These are phyloP conservation scores for Arthrobotrys musiformis DNA, from an alignment of 2,329 filamentous ascomycete genomes.

Conservation along the genomic window DNA sequence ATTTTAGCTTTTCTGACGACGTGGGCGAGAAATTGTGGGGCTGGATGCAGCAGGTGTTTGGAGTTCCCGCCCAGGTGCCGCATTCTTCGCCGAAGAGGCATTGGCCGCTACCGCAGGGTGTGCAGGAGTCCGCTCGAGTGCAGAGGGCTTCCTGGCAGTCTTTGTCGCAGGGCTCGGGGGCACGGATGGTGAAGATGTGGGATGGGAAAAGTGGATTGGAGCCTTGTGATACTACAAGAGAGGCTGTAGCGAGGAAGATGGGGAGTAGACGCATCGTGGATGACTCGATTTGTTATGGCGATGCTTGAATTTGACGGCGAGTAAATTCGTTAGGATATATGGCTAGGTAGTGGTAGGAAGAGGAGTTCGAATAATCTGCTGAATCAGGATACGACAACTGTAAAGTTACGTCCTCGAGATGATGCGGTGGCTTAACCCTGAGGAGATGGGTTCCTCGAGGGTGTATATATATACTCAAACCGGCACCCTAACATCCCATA, in stretches of 20 bases:
- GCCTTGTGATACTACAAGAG: background rate
- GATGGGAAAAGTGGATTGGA: conserved; percentile 25
- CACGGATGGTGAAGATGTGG: conserved; percentile 41
- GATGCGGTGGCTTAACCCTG: background rate
- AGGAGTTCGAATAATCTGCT: background rate
- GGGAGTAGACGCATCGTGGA: background rate
- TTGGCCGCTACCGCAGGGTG: conserved; percentile 21
- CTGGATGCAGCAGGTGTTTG: conserved; percentile 39
- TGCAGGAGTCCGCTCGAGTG: conserved; percentile 8
- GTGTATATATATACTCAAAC: background rate
- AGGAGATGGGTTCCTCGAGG: background rate
- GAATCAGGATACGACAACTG: background rate
- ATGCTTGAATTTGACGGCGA: background rate
- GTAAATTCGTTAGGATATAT: background rate
- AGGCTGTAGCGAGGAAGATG: background rate
- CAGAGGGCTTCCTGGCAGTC: conserved; percentile 17
- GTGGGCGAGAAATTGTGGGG: conserved; percentile 13
- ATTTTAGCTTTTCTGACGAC: background rate
- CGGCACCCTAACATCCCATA: background rate
- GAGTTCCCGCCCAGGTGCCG: conserved; percentile 31
- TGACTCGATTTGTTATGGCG: background rate
- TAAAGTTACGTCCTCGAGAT: background rate
- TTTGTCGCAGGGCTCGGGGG: conserved; percentile 27
- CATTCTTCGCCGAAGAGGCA: conserved; percentile 34
- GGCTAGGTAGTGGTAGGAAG: background rate